Evolutionary conservation across 768 basidiomycete genomes (phyloP), one percentile per base, ranked within the genome.

Genomic region (Amanita thiersii): DNA sequence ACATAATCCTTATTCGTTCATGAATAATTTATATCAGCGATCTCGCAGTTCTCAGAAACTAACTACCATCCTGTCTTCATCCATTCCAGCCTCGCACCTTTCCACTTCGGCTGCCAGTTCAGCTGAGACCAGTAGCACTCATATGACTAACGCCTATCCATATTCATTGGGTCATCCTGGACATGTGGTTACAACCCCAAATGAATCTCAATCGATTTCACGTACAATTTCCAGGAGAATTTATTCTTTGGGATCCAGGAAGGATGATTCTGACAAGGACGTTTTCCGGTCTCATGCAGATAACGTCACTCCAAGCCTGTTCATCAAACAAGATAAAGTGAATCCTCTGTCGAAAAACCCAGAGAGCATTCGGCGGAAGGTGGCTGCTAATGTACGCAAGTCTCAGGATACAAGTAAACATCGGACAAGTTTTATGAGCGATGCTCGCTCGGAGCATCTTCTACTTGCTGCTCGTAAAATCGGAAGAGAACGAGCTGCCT

Each of bases 381-480:
- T 44, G 50, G 44, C 46, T 57, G 57, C 47, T 50, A 17, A 49
- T 54, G 54, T 43, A 38, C 28, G 10, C 31, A 33, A 10, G 25
- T 17, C 18, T 38, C 48, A 19, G 47, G 45, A 43, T 26, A 46
- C 23, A 17, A 20, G 3, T 17, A 46, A 46, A 30, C 24, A 29
- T 31, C 30, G 54, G 53, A 50, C 54, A 56, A 44, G 55, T 56
- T 55, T 72, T 29, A 44, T 69, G 47, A 62, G 79, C 1, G 86
- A 88, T 47, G 86, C 85, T 3, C 72, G 80, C 34, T 67, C 71
- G 0, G 85, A 87, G 50, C 83, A 83, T 50, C 60, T 86, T 8
- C 65, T 88, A 1, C 62, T 83, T 9, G 85, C 85, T 2, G 79
- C 82, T 6, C 73, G 81, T n/a, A 77, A 64, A 40, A 67, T 86